Evolutionary conservation across 768 basidiomycete species (phyloP).

Genomic region (Lentinus brumalis): DNA sequence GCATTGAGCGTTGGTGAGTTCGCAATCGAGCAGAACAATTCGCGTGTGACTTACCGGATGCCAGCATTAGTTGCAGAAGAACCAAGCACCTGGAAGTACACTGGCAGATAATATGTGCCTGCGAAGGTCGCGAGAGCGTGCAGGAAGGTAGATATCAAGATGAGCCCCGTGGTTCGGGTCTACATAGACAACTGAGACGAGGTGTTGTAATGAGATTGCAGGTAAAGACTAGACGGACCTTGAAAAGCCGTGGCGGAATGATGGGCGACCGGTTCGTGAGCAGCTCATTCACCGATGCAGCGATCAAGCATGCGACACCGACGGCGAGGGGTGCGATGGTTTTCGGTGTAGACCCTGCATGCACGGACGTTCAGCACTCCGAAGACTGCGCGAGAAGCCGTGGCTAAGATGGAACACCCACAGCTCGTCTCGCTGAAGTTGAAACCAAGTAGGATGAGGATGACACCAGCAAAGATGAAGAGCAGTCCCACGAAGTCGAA

Average conservation of each 20-base stretch:
- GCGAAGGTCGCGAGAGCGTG: conserved; percentile 68
- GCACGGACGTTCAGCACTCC: neutral
- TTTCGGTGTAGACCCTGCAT: conserved; percentile 54
- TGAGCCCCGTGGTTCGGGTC: conserved; percentile 72
- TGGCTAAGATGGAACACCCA: conserved; percentile 38
- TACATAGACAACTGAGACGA: conserved; percentile 22
- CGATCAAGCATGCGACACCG: conserved; percentile 55
- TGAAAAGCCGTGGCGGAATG: conserved; percentile 74
- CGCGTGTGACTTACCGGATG: conserved; percentile 47
- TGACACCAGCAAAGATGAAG: conserved; percentile 64
- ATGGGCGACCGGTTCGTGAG: conserved; percentile 69
- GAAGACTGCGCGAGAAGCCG: too few species aligned
- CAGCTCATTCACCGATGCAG: conserved; percentile 57
- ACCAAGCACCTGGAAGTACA: conserved; percentile 80
- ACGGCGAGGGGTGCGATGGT: conserved; percentile 66
- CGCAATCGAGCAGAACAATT: neutral
- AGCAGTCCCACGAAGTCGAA: conserved; percentile 75
- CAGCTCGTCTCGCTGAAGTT: conserved; percentile 69
- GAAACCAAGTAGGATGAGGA: conserved; percentile 72
- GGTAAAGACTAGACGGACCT: conserved; percentile 38
- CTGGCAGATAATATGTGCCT: conserved; percentile 69
- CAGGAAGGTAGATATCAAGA: conserved; percentile 59
- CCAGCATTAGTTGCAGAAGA: conserved; percentile 72
- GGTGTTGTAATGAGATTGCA: neutral
- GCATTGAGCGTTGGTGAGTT: neutral